Evolutionary conservation across 2,329 filamentous ascomycete genomes (phyloP).

Genomic region (Botrytis cinerea): DNA sequence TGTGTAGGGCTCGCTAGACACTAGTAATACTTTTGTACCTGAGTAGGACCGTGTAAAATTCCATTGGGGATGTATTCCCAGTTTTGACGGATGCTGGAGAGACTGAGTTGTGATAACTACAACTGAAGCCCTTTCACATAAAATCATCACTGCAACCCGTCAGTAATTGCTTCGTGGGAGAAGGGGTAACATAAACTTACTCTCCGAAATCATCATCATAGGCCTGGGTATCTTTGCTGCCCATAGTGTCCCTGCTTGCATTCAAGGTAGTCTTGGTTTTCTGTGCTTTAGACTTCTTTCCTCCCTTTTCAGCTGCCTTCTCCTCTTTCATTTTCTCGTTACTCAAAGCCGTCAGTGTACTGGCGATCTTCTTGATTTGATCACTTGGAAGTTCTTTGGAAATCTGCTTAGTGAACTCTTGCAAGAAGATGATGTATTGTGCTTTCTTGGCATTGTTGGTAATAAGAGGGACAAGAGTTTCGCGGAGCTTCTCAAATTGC

Average conservation of each 20-base stretch:
- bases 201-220: conserved; percentile 89
- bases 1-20: neutral
- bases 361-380: conserved; percentile 95
- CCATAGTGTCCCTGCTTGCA: conserved; percentile 57
- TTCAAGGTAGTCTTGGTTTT: conserved; percentile 91
- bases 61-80: neutral
- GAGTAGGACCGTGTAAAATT: conserved; percentile 1
- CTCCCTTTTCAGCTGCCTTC: conserved; percentile 88
- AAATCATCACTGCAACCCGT: conserved; percentile 62
- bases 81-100: neutral
- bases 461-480: conserved; percentile 77
- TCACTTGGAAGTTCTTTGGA: conserved; percentile 85
- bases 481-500: conserved; percentile 79
- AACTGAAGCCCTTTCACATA: conserved; percentile 56
- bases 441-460: conserved; percentile 77
- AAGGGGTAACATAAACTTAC: conserved; percentile 53
- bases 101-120: conserved; percentile 13
- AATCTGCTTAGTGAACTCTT: conserved; percentile 87
- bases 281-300: conserved; percentile 95
- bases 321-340: conserved; percentile 99
- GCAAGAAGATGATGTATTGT: conserved; percentile 85
- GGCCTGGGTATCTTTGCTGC: conserved; percentile 67
- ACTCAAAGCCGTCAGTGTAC: conserved; percentile 80
- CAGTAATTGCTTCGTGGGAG: conserved; percentile 27
- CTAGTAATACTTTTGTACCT: neutral